Conservation (phyloP, 176 grass and related monocot species). For the Alloteropsis semialata region DNA sequence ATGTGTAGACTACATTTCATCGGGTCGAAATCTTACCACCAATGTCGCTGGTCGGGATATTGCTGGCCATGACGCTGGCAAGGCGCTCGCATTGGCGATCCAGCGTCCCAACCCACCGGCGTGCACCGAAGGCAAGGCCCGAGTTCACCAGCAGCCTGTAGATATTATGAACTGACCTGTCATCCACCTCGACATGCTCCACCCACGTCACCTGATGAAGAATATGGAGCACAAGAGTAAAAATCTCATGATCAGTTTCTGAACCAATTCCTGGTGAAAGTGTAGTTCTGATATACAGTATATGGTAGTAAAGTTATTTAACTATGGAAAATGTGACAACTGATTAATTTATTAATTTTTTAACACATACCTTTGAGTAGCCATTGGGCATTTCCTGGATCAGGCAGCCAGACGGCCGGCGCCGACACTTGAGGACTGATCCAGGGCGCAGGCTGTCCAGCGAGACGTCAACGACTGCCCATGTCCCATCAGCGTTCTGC, state of each 20-base stretch:
- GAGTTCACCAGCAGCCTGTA: constrained; percentile 87
- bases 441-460: constrained; percentile 72
- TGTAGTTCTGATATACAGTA: not conserved
- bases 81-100: constrained; percentile 93
- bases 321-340: not conserved
- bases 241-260: constrained; percentile 2
- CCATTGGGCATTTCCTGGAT: constrained; percentile 98
- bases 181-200: constrained; percentile 93
- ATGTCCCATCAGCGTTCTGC: constrained; percentile 76
- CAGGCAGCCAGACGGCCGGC: constrained; percentile 83
- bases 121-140: constrained; percentile 76
- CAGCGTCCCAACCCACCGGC: constrained; percentile 72
- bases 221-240: not conserved
- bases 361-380: constrained; percentile 70
- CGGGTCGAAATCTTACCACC: constrained; percentile 61
- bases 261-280: not conserved
- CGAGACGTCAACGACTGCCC: constrained; percentile 93
- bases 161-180: constrained; percentile 85
- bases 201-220: constrained; percentile 78
- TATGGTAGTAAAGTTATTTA: not conserved
- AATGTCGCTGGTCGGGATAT: constrained; percentile 79
- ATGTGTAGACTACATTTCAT: not conserved
- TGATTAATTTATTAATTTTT: no score
- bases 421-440: constrained; percentile 50
- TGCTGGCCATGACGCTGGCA: constrained; percentile 89